These are phyloP conservation scores for Bimuria novae-zelandiae DNA, from an alignment of 2,329 filamentous ascomycete genomes.

Conservation along the genomic window DNA sequence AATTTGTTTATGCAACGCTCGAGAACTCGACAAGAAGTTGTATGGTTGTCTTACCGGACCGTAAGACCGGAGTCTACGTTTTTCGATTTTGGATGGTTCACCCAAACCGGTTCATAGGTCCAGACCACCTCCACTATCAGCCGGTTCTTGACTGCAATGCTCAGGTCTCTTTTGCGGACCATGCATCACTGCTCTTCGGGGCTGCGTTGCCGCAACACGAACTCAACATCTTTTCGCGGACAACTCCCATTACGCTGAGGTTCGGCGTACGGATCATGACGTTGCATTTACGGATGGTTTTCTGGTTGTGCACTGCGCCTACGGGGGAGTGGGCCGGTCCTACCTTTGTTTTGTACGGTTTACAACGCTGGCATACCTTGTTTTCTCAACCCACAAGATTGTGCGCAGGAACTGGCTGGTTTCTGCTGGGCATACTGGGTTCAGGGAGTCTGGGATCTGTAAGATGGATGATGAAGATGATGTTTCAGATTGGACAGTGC, in stretches of 20 bases:
- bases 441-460: not conserved
- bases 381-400: not conserved
- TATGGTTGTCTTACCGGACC: constrained; percentile 7
- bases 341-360: not conserved
- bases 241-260: not conserved
- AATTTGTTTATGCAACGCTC: constrained; percentile 1
- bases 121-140: not conserved
- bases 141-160: not conserved
- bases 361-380: not conserved
- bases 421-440: not conserved
- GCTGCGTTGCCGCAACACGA: too few relatives aligned
- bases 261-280: not conserved
- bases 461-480: not conserved
- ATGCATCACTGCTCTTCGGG: not conserved
- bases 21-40: not conserved
- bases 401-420: constrained; percentile 4
- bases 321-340: too few relatives aligned
- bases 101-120: not conserved
- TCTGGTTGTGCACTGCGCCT: too few relatives aligned
- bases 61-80: not conserved
- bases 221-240: not conserved
- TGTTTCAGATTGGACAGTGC: constrained; percentile 2
- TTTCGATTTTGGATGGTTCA: not conserved
- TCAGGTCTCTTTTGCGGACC: not conserved
- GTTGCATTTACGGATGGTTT: not conserved